These are phyloP conservation scores for Cenchrus americanus DNA, from an alignment of 176 grass and related monocot genomes.

Conservation along the genomic window DNA sequence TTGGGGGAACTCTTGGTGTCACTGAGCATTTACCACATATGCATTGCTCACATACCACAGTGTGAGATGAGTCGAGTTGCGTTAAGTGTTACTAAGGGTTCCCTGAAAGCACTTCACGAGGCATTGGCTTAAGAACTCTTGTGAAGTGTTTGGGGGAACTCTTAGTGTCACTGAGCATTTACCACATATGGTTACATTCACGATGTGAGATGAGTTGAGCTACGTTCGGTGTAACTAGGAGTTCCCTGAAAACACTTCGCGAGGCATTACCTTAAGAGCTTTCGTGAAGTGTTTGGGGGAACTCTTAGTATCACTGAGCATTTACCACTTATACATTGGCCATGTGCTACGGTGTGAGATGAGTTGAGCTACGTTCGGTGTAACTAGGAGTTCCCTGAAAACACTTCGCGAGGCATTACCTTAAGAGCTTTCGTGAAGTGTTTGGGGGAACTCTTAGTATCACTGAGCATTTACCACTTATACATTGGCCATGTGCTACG, in stretches of 20 bases:
- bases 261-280: too few species aligned
- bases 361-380: background rate
- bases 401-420: slow-evolving; percentile 28
- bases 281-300: too few species aligned
- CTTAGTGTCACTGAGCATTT: slow-evolving; percentile 36
- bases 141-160: slow-evolving; percentile 74
- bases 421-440: slow-evolving; percentile 32
- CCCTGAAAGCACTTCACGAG: slow-evolving; percentile 33
- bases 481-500: too few species aligned
- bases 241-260: too few species aligned
- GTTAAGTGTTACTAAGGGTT: slow-evolving; percentile 3
- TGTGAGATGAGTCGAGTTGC: background rate
- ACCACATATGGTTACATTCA: too few species aligned
- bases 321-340: too few species aligned
- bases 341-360: background rate
- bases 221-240: too few species aligned
- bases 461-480: slow-evolving; percentile 15
- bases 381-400: background rate
- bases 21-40: background rate
- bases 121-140: background rate
- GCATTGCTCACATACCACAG: background rate
- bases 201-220: too few species aligned
- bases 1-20: slow-evolving; percentile 55
- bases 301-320: too few species aligned
- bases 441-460: slow-evolving; percentile 59